A percentile compares a stretch with the other conserved stretches of the same genome.
phyloP scores from a whole-genome alignment of 345 rosid species.

The Populus davidiana region DNA sequence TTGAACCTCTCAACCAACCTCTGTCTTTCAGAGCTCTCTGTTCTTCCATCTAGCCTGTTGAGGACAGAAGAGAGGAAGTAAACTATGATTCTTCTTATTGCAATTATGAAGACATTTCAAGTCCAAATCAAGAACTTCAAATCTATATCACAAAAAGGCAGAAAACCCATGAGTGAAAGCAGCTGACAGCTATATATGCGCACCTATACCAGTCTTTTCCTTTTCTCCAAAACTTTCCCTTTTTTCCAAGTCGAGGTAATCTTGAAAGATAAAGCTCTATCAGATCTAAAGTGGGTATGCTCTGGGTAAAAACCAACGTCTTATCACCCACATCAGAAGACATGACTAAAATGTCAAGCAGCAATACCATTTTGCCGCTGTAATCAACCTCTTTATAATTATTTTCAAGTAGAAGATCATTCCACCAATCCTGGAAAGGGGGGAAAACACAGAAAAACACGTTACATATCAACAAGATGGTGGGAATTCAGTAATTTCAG shows the following conservation, averaged over 20 bases:
- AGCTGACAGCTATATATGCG: conserved; percentile 22
- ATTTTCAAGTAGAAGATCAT: conserved; percentile 73
- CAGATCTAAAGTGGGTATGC: conserved; percentile 96
- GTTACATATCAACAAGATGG: not conserved
- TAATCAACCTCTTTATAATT: conserved; percentile 64
- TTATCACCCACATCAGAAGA: conserved; percentile 80
- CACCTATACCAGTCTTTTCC: conserved; percentile 99
- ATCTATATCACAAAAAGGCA: not conserved
- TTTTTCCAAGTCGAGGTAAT: conserved; percentile 64
- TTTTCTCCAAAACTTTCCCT: conserved; percentile 87
- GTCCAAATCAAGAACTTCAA: not conserved
- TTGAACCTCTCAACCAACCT: conserved; percentile 90
- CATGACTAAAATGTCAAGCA: conserved; percentile 79
- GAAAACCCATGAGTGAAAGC: not conserved
- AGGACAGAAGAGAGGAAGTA: conserved; percentile 10
- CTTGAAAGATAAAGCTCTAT: conserved; percentile 88
- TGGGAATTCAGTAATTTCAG: not conserved
- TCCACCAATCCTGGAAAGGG: conserved; percentile 86
- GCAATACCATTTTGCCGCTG: conserved; percentile 98
- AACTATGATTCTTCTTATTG: not conserved
- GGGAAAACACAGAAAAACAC: not conserved
- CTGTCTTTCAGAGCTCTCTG: conserved; percentile 96
- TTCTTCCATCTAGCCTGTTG: conserved; percentile 90
- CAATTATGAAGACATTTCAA: not conserved
- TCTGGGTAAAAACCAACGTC: conserved; percentile 95